Evolutionary conservation across 2,329 filamentous ascomycete species (phyloP).

Genomic region (Diaporthe nobilis): DNA sequence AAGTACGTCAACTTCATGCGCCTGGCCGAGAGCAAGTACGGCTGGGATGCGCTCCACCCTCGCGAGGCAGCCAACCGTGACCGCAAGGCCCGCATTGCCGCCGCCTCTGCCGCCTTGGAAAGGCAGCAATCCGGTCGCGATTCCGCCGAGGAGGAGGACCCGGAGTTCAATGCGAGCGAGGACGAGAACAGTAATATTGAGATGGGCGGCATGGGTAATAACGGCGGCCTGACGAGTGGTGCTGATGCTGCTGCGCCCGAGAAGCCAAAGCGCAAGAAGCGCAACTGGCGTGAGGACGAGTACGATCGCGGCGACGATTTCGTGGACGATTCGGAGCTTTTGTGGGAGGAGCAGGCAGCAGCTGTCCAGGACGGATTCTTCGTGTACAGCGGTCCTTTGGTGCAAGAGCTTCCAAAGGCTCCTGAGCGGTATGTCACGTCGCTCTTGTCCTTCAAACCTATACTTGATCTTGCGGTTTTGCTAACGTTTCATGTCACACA

Average conservation of each 20-base stretch:
- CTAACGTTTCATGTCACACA: conserved; percentile 63
- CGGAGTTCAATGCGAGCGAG: conserved; percentile 53
- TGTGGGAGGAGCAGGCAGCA: conserved; percentile 96
- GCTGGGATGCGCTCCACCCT: conserved; percentile 93
- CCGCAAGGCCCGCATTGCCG: conserved; percentile 88
- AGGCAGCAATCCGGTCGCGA: conserved; percentile 78
- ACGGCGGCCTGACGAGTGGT: conserved; percentile 66
- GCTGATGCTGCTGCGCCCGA: conserved; percentile 73
- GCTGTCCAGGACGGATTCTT: conserved; percentile 98
- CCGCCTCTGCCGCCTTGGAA: conserved; percentile 88
- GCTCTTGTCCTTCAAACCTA: neutral
- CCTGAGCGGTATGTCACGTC: conserved; percentile 62
- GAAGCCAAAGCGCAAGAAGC: conserved; percentile 81
- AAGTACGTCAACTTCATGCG: conserved; percentile 97
- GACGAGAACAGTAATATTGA: conserved; percentile 90
- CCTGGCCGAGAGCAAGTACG: conserved; percentile 92
- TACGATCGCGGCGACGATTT: conserved; percentile 89
- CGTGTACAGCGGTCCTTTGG: conserved; percentile 93
- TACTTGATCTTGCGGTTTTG: conserved; percentile 51
- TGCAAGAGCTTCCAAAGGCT: conserved; percentile 87
- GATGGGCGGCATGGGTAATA: conserved; percentile 78
- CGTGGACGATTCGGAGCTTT: conserved; percentile 92
- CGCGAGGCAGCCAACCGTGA: conserved; percentile 90
- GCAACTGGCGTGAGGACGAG: conserved; percentile 84
- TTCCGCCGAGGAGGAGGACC: conserved; percentile 36